Percentiles rank a stretch among this genome's conserved stretches.
These are phyloP conservation scores for Citrus trifoliata DNA, from an alignment of 345 rosid species.

Conservation along the genomic window DNA sequence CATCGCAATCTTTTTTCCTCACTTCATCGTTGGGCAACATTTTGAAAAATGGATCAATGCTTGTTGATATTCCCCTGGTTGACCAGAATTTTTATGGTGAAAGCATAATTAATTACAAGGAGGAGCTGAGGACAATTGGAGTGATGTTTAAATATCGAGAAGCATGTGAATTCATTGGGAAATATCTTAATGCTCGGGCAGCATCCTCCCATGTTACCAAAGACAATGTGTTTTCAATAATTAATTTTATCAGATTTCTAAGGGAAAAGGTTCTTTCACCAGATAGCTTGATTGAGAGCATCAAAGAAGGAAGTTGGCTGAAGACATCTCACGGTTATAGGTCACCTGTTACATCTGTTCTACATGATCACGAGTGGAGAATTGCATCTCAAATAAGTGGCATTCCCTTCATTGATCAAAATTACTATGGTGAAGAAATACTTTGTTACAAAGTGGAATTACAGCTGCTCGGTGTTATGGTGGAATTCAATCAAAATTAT, in stretches of 20 bases:
- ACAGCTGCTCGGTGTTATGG: slow-evolving; percentile 50
- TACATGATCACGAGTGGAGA: slow-evolving; percentile 48
- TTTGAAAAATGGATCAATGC: slow-evolving; percentile 47
- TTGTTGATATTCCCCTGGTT: slow-evolving; percentile 66
- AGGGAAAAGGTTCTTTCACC: slow-evolving; percentile 33
- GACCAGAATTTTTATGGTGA: slow-evolving; percentile 54
- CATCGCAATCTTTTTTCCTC: slow-evolving; percentile 56
- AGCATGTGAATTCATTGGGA: slow-evolving; percentile 53
- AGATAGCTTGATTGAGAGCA: slow-evolving; percentile 34
- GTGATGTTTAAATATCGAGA: slow-evolving; percentile 54
- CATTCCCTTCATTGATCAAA: slow-evolving; percentile 47
- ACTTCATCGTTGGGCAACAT: slow-evolving; percentile 49
- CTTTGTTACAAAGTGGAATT: slow-evolving; percentile 44
- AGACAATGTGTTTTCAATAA: slow-evolving; percentile 41
- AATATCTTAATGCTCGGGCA: slow-evolving; percentile 52
- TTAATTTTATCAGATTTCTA: slow-evolving; percentile 52
- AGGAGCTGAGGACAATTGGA: slow-evolving; percentile 51
- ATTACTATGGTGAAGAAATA: slow-evolving; percentile 37
- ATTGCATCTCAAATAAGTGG: slow-evolving; percentile 47
- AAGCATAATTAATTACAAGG: slow-evolving; percentile 29
- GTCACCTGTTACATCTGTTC: slow-evolving; percentile 55
- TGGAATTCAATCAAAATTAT: slow-evolving; percentile 28
- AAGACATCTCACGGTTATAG: slow-evolving; percentile 35
- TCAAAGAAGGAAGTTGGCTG: slow-evolving; percentile 45
- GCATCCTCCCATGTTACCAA: slow-evolving; percentile 36